Conservation (phyloP, 1,284 basidiomycete species). For the Coriolopsis trogii region DNA sequence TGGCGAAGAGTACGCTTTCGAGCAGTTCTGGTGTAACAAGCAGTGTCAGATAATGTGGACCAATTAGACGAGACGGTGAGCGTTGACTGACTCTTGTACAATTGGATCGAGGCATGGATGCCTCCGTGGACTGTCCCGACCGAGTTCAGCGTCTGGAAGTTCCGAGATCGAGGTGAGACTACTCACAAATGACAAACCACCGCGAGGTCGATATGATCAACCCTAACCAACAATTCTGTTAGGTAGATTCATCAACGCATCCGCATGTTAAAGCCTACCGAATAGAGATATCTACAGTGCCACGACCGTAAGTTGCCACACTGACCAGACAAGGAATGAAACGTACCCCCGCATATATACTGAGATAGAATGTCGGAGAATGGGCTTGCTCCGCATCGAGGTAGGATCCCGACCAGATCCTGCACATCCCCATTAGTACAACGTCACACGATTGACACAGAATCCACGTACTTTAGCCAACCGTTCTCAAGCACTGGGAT, state of each 20-base stretch:
- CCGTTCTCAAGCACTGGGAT: conserved; percentile 82
- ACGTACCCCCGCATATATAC: conserved; percentile 60
- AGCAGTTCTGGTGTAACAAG: conserved; percentile 69
- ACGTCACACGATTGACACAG: background rate
- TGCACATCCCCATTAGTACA: conserved; percentile 27
- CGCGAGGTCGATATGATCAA: conserved; percentile 64
- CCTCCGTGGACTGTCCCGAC: conserved; percentile 57
- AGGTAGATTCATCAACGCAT: conserved; percentile 39
- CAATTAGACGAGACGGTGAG: conserved; percentile 19
- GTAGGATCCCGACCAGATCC: conserved; percentile 65
- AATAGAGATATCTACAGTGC: background rate
- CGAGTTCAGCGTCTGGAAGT: background rate
- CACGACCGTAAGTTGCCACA: background rate
- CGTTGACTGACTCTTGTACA: conserved; percentile 66
- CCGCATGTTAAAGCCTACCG: conserved; percentile 8
- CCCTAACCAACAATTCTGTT: conserved; percentile 42
- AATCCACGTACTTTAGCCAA: conserved; percentile 69
- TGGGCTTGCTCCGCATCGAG: conserved; percentile 41
- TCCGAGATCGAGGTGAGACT: background rate
- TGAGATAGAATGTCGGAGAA: conserved; percentile 72
- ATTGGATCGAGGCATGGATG: conserved; percentile 65
- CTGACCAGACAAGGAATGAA: background rate
- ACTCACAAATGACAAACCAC: conserved; percentile 67
- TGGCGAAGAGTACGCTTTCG: conserved; percentile 85
- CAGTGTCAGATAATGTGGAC: background rate